Conservation (phyloP, 805 yeast species). For the Wickerhamiella azyma region DNA sequence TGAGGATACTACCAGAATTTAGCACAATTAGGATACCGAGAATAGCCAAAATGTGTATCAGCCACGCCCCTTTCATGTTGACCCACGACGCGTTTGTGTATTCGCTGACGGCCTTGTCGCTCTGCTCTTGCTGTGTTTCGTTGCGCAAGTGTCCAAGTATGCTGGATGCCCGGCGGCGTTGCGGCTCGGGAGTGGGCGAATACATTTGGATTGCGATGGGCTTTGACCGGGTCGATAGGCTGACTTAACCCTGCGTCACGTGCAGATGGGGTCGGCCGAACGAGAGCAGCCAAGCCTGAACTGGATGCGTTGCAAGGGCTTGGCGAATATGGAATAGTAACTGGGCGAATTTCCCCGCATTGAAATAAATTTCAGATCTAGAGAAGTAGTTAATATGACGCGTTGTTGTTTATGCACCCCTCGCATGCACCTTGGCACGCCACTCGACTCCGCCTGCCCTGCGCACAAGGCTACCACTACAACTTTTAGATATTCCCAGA, state of each 20-base stretch:
- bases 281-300: background rate
- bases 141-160: slow-evolving; percentile 86
- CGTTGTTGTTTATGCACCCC: no score
- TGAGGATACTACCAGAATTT: slow-evolving; percentile 68
- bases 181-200: background rate
- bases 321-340: no score
- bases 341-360: no score
- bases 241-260: background rate
- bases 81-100: slow-evolving; percentile 96
- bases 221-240: background rate
- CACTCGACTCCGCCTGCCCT: no score
- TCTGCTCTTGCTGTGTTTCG: slow-evolving; percentile 80
- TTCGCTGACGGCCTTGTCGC: slow-evolving; percentile 78
- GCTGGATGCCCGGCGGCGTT: slow-evolving; percentile 69
- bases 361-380: no score
- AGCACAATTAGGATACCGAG: slow-evolving; percentile 58
- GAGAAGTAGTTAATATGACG: no score
- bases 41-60: slow-evolving; percentile 76
- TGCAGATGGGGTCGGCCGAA: no score
- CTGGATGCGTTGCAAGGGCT: no score
- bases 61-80: slow-evolving; percentile 88
- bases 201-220: background rate
- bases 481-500: no score
- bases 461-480: no score
- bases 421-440: no score